Evolutionary conservation across 2,329 filamentous ascomycete species (phyloP).

Genomic region (Penicillium sumatraense): DNA sequence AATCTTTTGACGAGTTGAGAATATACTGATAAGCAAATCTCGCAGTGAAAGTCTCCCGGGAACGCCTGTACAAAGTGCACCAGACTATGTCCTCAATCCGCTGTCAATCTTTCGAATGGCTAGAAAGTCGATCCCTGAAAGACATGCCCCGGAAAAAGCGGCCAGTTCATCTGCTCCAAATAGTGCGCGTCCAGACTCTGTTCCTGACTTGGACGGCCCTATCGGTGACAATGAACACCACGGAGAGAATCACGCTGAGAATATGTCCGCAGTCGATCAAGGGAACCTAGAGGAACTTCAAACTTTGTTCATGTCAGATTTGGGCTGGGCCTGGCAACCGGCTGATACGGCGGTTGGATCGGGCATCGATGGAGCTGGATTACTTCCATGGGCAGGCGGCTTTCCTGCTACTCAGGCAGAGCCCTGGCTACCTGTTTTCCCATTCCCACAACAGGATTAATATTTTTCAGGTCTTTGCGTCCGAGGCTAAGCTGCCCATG

Average conservation of each 20-base stretch:
- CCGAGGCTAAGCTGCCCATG: too few relatives aligned
- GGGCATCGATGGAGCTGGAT: slow-evolving; percentile 23
- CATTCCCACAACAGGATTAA: slow-evolving; percentile 23
- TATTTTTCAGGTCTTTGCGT: neutral
- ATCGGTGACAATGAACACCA: neutral
- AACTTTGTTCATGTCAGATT: slow-evolving; percentile 28
- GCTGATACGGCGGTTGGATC: slow-evolving; percentile 28
- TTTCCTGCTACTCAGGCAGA: slow-evolving; percentile 20
- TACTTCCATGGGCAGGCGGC: slow-evolving; percentile 28
- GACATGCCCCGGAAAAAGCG: slow-evolving; percentile 28
- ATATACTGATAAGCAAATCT: too few relatives aligned
- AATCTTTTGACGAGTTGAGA: neutral
- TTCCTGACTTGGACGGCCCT: slow-evolving; percentile 2
- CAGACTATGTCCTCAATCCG: slow-evolving; percentile 32
- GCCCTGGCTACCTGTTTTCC: slow-evolving; percentile 26
- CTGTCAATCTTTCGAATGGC: slow-evolving; percentile 32
- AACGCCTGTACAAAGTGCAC: slow-evolving; percentile 24
- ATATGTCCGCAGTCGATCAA: slow-evolving; percentile 9
- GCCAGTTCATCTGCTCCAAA: slow-evolving; percentile 18
- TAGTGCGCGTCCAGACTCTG: slow-evolving; percentile 14
- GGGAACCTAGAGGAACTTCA: slow-evolving; percentile 25
- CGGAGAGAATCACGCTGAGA: neutral
- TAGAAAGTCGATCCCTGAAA: slow-evolving; percentile 29
- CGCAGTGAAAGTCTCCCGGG: slow-evolving; percentile 16
- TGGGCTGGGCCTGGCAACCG: slow-evolving; percentile 30